These are phyloP conservation scores for Agaricus subrufescens DNA, from an alignment of 768 basidiomycete genomes.

Conservation along the genomic window DNA sequence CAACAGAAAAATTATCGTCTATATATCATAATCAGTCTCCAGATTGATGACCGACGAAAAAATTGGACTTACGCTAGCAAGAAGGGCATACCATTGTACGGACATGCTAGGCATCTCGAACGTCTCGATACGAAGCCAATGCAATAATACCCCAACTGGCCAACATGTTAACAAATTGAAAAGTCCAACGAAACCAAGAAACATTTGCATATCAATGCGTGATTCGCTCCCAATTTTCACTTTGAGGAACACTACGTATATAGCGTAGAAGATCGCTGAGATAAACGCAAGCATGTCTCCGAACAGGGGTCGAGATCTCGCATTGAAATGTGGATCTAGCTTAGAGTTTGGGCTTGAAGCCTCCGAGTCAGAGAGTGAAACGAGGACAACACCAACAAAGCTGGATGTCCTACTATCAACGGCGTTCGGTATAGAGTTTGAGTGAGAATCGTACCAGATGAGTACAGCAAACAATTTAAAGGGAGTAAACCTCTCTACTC, in stretches of 20 bases:
- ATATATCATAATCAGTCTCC: neutral
- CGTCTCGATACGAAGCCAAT: slow-evolving; percentile 62
- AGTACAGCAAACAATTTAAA: slow-evolving; percentile 75
- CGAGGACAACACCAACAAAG: slow-evolving; percentile 78
- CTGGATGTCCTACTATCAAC: slow-evolving; percentile 11
- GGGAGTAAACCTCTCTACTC: slow-evolving; percentile 71
- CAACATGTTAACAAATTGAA: slow-evolving; percentile 76
- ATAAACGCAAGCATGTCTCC: slow-evolving; percentile 84
- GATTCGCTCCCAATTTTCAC: slow-evolving; percentile 78
- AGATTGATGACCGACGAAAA: neutral
- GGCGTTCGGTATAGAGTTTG: neutral
- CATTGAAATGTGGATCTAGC: slow-evolving; percentile 12
- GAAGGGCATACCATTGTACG: slow-evolving; percentile 30
- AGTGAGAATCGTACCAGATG: slow-evolving; percentile 51
- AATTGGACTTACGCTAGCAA: slow-evolving; percentile 32
- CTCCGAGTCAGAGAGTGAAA: slow-evolving; percentile 77
- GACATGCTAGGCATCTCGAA: slow-evolving; percentile 63
- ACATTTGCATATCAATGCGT: slow-evolving; percentile 87
- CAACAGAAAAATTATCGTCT: slow-evolving; percentile 81
- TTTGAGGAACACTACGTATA: slow-evolving; percentile 87
- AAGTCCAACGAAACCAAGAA: slow-evolving; percentile 91
- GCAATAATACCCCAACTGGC: slow-evolving; percentile 76
- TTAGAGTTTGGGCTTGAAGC: slow-evolving; percentile 19
- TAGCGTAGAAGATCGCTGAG: slow-evolving; percentile 81
- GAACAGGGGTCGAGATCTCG: slow-evolving; percentile 16